Evolutionary conservation across 345 rosid genomes (phyloP).

Genomic region (Brassica nigra): DNA sequence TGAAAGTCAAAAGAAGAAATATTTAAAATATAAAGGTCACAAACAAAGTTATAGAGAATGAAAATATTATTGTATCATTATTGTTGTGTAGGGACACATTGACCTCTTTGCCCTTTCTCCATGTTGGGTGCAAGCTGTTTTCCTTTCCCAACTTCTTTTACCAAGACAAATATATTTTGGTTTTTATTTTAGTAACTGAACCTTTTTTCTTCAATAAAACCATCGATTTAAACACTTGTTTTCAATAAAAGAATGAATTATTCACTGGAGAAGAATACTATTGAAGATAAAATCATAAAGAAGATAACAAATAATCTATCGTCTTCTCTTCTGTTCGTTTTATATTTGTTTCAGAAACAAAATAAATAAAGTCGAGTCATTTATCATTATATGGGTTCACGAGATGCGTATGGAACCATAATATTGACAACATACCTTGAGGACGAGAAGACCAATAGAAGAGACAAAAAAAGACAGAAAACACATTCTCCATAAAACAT

Average conservation of each 20-base stretch:
- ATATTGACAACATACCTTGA: slow-evolving; percentile 34
- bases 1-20: slow-evolving; percentile 50
- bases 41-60: slow-evolving; percentile 36
- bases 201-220: slow-evolving; percentile 9
- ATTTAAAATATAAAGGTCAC: slow-evolving; percentile 31
- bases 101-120: slow-evolving; percentile 43
- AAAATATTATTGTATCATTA: slow-evolving; percentile 62
- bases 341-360: slow-evolving; percentile 6
- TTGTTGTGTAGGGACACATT: slow-evolving; percentile 59
- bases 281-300: slow-evolving; percentile 26
- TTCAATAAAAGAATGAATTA: not conserved
- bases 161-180: not conserved
- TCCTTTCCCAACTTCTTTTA: slow-evolving; percentile 1
- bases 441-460: slow-evolving; percentile 33
- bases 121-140: slow-evolving; percentile 75
- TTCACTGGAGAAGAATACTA: slow-evolving; percentile 16
- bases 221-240: slow-evolving; percentile 10
- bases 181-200: not conserved
- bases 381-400: slow-evolving; percentile 41
- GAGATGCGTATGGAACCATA: slow-evolving; percentile 44
- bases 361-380: slow-evolving; percentile 10
- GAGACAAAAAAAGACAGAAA: slow-evolving; percentile 40
- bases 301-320: slow-evolving; percentile 3
- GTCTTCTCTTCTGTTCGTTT: slow-evolving; percentile 23
- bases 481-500: slow-evolving; percentile 34